A percentile compares a stretch with the other conserved stretches of the same genome.
Evolutionary conservation across 1,139 yeast species (phyloP).

Genomic region (Zygosaccharomyces sapae): DNA sequence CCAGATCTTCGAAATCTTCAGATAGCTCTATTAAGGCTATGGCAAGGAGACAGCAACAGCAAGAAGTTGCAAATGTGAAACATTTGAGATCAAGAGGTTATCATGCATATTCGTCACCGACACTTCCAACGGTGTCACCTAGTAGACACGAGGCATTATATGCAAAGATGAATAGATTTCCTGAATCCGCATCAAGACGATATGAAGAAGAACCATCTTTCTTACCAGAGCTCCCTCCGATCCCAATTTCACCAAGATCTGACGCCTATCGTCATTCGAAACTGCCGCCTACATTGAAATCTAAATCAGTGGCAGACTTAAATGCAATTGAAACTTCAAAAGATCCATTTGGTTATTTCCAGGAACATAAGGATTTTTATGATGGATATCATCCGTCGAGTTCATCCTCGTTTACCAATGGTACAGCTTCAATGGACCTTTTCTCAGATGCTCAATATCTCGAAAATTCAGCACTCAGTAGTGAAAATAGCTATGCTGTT

Average conservation of each 20-base stretch:
- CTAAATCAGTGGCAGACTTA: slow-evolving; percentile 30
- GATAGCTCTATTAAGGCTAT: slow-evolving; percentile 1
- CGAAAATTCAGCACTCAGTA: slow-evolving; percentile 31
- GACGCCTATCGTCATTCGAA: slow-evolving; percentile 5
- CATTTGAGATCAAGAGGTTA: slow-evolving; percentile 1
- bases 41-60: slow-evolving; percentile 1
- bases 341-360: slow-evolving; percentile 15
- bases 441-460: slow-evolving; percentile 33
- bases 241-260: slow-evolving; percentile 26
- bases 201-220: neutral
- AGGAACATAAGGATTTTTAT: slow-evolving; percentile 19
- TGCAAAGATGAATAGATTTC: slow-evolving; percentile 3
- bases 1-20: slow-evolving; percentile 7
- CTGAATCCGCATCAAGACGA: slow-evolving; percentile 5
- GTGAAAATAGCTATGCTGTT: slow-evolving; percentile 40
- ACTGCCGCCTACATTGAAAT: slow-evolving; percentile 21
- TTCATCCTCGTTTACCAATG: slow-evolving; percentile 15
- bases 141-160: neutral
- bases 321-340: slow-evolving; percentile 10
- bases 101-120: slow-evolving; percentile 14
- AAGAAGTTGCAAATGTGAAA: slow-evolving; percentile 3
- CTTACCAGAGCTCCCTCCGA: slow-evolving; percentile 30
- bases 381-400: slow-evolving; percentile 21
- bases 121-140: slow-evolving; percentile 11
- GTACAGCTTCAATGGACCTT: slow-evolving; percentile 17